A percentile compares a stretch with the other conserved stretches of the same genome.
phyloP scores from a whole-genome alignment of 108 stramenopile genomes.

The Fragilariopsis cylindrus region DNA sequence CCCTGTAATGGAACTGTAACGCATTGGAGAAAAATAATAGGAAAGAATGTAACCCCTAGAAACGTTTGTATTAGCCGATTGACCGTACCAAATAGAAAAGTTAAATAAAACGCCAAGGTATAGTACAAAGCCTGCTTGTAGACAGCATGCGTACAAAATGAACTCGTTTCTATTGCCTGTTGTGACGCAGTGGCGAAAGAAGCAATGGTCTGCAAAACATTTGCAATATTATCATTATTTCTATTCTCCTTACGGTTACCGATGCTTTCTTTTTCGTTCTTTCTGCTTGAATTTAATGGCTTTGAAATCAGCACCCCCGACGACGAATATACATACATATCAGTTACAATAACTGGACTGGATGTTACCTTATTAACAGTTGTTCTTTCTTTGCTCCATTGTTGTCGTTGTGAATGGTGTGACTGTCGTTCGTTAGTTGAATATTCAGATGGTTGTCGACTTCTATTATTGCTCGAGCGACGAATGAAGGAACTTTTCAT shows the following conservation, averaged over 20 bases:
- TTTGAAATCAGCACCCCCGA: too few relatives aligned
- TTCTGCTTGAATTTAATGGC: background rate
- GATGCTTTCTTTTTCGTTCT: background rate
- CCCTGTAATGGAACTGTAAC: constrained; percentile 21
- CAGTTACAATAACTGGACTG: too few relatives aligned
- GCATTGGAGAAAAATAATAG: constrained; percentile 13
- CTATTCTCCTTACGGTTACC: background rate
- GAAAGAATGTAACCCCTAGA: constrained; percentile 11
- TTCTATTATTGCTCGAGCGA: too few relatives aligned
- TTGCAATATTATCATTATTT: background rate
- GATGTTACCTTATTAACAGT: too few relatives aligned
- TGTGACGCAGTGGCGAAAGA: background rate
- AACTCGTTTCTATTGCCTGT: constrained; percentile 5
- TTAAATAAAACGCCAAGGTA: constrained; percentile 20
- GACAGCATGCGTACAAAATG: constrained; percentile 1
- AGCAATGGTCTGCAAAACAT: constrained; percentile 3
- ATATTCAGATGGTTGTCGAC: too few relatives aligned
- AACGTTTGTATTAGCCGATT: constrained; percentile 15
- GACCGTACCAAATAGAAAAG: constrained; percentile 10
- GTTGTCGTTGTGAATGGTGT: background rate
- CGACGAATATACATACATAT: too few relatives aligned
- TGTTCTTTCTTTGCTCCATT: too few relatives aligned
- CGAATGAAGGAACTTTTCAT: too few relatives aligned
- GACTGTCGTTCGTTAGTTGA: background rate
- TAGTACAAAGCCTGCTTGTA: constrained; percentile 25